Evolutionary conservation across 2,329 filamentous ascomycete species (phyloP).

Genomic region (Colletotrichum tanaceti): DNA sequence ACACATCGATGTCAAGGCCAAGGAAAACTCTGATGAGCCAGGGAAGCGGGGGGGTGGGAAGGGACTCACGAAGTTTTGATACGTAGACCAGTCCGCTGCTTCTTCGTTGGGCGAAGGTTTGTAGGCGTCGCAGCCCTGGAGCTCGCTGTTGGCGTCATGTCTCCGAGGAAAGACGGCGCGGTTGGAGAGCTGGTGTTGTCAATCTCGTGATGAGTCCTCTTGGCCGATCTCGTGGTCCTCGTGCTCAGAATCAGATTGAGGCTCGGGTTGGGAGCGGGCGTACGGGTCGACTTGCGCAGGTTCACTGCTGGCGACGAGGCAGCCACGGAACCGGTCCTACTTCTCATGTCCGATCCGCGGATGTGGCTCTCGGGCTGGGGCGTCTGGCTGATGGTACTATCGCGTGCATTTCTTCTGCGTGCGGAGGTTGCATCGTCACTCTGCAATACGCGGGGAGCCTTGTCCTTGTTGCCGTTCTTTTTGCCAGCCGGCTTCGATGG

Average conservation of each 20-base stretch:
- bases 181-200: slow-evolving; percentile 66
- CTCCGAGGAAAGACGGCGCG: slow-evolving; percentile 60
- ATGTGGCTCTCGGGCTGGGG: slow-evolving; percentile 54
- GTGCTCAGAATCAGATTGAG: slow-evolving; percentile 41
- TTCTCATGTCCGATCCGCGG: slow-evolving; percentile 44
- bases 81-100: slow-evolving; percentile 69
- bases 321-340: slow-evolving; percentile 46
- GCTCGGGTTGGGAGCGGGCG: slow-evolving; percentile 29
- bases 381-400: slow-evolving; percentile 52
- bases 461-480: slow-evolving; percentile 46
- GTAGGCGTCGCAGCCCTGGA: slow-evolving; percentile 72
- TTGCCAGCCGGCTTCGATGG: slow-evolving; percentile 38
- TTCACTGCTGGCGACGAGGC: slow-evolving; percentile 41
- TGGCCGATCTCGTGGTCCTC: slow-evolving; percentile 62
- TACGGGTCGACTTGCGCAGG: slow-evolving; percentile 34
- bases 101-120: slow-evolving; percentile 67
- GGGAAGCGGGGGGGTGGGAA: slow-evolving; percentile 17
- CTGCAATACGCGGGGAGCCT: slow-evolving; percentile 37
- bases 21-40: slow-evolving; percentile 1
- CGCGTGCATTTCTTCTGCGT: slow-evolving; percentile 53
- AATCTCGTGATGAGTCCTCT: slow-evolving; percentile 66
- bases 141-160: slow-evolving; percentile 59
- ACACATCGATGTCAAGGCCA: not conserved
- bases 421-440: slow-evolving; percentile 49
- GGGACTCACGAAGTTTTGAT: slow-evolving; percentile 76